Evolutionary conservation across 2,329 filamentous ascomycete genomes (phyloP), one percentile per base, ranked within the genome.

Genomic region (Aspergillus thermomutatus): DNA sequence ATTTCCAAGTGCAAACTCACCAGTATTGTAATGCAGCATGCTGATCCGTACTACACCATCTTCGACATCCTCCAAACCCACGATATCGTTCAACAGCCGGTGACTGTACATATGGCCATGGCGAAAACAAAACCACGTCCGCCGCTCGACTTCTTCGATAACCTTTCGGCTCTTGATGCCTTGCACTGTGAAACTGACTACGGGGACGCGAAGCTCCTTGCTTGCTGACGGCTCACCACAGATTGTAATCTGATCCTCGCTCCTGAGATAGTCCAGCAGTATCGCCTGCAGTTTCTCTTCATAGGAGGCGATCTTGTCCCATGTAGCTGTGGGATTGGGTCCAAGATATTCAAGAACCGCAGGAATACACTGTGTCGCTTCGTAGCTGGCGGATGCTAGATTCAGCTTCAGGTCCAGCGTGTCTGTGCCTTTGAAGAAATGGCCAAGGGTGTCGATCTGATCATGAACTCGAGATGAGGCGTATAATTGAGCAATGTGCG

Each of bases 401-500:
- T 84, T 87, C 6, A 91, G 77, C 68, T 89, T 90, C 45, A 89
- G 78, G 60, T 86, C 81, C 0, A 92, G 77, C 0, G 83, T 85
- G 5, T 77, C 73, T 2, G 66, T 65, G 8, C 75, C 70, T 64
- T 89, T 90, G 78, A 91, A 91, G 75, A 82, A 90, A 67, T 91
- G 88, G 0, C 83, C 82, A 0, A 87, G 71, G 0, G 84, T 83
- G 4, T 74, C 74, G 54, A 91, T 76, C 49, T 80, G 71, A 17
- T 80, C 66, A 58, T 88, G 84, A 0, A 84, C 85, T 0, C 72
- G 66, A 4, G 77, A 76, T 25, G 83, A 83, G 4, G 83, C 87
- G 67, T 91, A 93, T 1, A 93, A 76, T 60, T 87, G 82, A 0
- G 88, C 81, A 1, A 92, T 79, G 63, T 92, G 90, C 1, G 90